These are phyloP conservation scores for Rhytidhysteron rufulum DNA, from an alignment of 2,329 filamentous ascomycete species.

Conservation along the genomic window DNA sequence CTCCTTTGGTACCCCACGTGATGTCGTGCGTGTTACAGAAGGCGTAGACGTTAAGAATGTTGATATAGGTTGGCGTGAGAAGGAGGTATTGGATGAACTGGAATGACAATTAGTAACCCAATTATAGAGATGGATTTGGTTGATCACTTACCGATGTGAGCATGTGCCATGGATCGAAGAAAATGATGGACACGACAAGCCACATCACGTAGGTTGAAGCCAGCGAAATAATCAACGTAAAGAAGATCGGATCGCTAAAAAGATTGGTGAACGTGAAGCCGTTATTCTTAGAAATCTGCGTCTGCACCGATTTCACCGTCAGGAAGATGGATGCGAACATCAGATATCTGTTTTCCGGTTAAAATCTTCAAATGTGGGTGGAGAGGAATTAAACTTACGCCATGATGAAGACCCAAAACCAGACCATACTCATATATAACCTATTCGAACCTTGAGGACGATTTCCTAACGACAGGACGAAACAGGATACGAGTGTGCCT, in stretches of 20 bases:
- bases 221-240: conserved; percentile 88
- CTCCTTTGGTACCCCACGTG: conserved; percentile 96
- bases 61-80: conserved; percentile 93
- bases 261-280: conserved; percentile 69
- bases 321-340: conserved; percentile 95
- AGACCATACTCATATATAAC: conserved; percentile 95
- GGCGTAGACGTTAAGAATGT: conserved; percentile 97
- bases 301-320: conserved; percentile 78
- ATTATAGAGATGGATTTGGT: not conserved
- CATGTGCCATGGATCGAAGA: conserved; percentile 99
- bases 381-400: conserved; percentile 54
- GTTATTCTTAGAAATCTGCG: conserved; percentile 57
- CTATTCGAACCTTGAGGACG: conserved; percentile 89
- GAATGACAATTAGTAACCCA: not conserved
- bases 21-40: conserved; percentile 99
- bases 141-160: conserved; percentile 62
- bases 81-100: conserved; percentile 91
- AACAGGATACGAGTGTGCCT: conserved; percentile 86
- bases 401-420: conserved; percentile 97
- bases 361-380: not conserved
- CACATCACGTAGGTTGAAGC: conserved; percentile 91
- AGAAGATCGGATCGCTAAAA: conserved; percentile 85
- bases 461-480: conserved; percentile 91
- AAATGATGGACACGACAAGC: conserved; percentile 84
- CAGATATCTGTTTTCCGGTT: conserved; percentile 59